Conservation (phyloP, 176 grass and related monocot genomes). For the Saccharum officinarum region DNA sequence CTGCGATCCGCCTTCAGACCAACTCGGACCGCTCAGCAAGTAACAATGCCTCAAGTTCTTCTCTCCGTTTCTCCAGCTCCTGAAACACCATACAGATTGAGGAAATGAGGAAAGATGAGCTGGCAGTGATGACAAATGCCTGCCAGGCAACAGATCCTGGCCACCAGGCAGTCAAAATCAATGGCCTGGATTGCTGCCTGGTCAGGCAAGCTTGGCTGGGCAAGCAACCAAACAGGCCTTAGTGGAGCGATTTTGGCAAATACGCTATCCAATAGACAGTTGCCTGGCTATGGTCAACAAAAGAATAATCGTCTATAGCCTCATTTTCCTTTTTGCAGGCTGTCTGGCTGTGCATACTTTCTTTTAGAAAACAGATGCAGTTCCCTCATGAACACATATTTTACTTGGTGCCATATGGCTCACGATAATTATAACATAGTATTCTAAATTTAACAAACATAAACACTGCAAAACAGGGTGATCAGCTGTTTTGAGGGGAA, state of each 20-base stretch:
- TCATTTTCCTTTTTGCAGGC: background rate
- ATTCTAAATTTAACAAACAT: slow-evolving; percentile 5
- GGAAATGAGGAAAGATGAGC: background rate
- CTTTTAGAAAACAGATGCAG: background rate
- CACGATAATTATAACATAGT: background rate
- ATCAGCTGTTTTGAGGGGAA: background rate
- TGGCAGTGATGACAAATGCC: background rate
- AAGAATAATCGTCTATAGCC: background rate
- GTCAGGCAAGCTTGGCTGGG: too few species aligned
- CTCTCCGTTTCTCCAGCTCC: slow-evolving; percentile 78
- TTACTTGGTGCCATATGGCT: background rate
- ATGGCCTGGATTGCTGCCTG: too few species aligned
- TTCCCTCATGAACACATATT: background rate
- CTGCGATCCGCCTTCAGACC: background rate
- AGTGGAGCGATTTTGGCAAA: background rate
- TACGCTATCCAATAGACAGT: background rate
- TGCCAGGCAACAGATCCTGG: too few species aligned
- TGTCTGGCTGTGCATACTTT: background rate
- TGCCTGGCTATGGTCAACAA: background rate
- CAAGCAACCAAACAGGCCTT: too few species aligned
- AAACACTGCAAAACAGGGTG: background rate
- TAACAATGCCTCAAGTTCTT: slow-evolving; percentile 88
- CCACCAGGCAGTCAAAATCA: too few species aligned
- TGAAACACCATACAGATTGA: slow-evolving; percentile 41
- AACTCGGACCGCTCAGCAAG: slow-evolving; percentile 50